Conservation (phyloP, 2,329 filamentous ascomycete genomes). For the Thelonectria blattea region DNA sequence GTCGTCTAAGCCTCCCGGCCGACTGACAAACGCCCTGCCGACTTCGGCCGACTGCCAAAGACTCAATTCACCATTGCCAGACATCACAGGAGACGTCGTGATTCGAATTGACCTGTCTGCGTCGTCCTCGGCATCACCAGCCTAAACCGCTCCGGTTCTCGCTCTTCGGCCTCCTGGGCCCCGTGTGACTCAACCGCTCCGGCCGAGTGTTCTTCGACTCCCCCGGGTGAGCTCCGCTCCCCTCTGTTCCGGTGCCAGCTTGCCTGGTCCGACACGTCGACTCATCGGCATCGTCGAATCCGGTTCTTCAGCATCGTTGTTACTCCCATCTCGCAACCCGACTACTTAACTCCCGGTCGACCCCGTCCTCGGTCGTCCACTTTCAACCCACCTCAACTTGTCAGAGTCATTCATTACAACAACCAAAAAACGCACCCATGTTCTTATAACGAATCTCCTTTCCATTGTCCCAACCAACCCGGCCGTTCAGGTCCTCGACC, state of each 20-base stretch:
- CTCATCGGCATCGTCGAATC: slow-evolving; percentile 39
- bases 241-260: slow-evolving; percentile 37
- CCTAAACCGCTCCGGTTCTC: slow-evolving; percentile 19
- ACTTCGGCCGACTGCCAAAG: slow-evolving; percentile 16
- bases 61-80: slow-evolving; percentile 13
- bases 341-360: slow-evolving; percentile 32
- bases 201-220: slow-evolving; percentile 33
- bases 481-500: slow-evolving; percentile 40
- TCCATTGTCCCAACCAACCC: slow-evolving; percentile 41
- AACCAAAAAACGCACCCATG: slow-evolving; percentile 47
- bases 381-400: slow-evolving; percentile 27
- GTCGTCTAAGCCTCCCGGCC: neutral
- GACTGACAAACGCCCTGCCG: slow-evolving; percentile 15
- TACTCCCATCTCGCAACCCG: slow-evolving; percentile 2
- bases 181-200: slow-evolving; percentile 34
- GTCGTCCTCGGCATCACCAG: slow-evolving; percentile 24
- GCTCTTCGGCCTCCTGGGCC: slow-evolving; percentile 27
- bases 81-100: slow-evolving; percentile 24
- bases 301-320: slow-evolving; percentile 20
- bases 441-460: slow-evolving; percentile 51
- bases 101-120: slow-evolving; percentile 37
- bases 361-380: slow-evolving; percentile 39
- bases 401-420: slow-evolving; percentile 40
- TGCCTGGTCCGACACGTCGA: slow-evolving; percentile 40
- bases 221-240: slow-evolving; percentile 42